Evolutionary conservation across 2,329 filamentous ascomycete species (phyloP).

Genomic region (Aspergillus sp.): DNA sequence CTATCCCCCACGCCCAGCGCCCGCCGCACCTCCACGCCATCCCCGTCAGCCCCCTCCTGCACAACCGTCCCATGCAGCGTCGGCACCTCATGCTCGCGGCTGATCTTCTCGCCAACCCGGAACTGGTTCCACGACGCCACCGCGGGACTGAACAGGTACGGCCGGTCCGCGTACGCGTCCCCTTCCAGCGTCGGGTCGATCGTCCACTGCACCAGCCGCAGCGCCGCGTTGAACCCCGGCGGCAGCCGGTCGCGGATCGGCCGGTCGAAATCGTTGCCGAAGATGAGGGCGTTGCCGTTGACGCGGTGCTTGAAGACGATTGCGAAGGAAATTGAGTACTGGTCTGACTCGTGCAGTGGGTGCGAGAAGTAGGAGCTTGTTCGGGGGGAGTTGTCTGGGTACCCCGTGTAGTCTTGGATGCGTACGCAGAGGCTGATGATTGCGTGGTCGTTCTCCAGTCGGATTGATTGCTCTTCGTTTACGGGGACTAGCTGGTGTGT

Average conservation of each 20-base stretch:
- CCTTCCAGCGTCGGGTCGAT: conserved; percentile 90
- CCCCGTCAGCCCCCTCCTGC: conserved; percentile 65
- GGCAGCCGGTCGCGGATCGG: conserved; percentile 85
- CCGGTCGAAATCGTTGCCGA: conserved; percentile 93
- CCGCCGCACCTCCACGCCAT: conserved; percentile 46
- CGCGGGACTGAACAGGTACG: conserved; percentile 81
- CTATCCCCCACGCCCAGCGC: conserved; percentile 53
- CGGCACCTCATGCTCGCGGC: conserved; percentile 27
- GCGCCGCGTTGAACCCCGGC: conserved; percentile 79
- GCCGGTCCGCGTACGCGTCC: conserved; percentile 82
- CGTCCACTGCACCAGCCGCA: conserved; percentile 84
- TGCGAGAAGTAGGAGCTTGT: conserved; percentile 76
- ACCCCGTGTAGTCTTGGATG: conserved; percentile 65
- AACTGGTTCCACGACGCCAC: conserved; percentile 78
- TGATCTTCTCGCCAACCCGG: conserved; percentile 57
- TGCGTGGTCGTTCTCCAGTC: conserved; percentile 63
- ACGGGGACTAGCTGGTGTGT: conserved; percentile 73
- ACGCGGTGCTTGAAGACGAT: conserved; percentile 71
- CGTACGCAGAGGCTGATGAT: conserved; percentile 71
- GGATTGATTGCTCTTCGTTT: conserved; percentile 64
- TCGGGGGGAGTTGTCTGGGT: conserved; percentile 67
- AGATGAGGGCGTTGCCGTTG: conserved; percentile 72
- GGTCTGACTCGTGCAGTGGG: conserved; percentile 69
- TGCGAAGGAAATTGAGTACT: conserved; percentile 79
- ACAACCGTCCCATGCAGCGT: conserved; percentile 54